Conservation (phyloP, 2,329 filamentous ascomycete species). For the Orbilia blumenaviensis region DNA sequence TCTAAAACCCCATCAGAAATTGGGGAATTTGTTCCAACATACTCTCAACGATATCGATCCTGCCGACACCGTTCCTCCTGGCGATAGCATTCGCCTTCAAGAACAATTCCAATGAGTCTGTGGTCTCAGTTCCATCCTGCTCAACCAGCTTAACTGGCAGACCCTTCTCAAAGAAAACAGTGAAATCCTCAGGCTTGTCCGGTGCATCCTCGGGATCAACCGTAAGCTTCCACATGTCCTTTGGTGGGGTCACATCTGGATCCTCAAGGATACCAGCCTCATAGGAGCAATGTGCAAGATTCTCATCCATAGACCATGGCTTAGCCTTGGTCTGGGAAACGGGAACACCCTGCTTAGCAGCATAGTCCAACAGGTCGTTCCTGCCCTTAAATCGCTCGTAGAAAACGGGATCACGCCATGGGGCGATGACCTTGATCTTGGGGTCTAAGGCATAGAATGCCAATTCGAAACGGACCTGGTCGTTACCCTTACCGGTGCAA, state of each 20-base stretch:
- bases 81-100: conserved; percentile 76
- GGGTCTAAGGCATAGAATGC: conserved; percentile 72
- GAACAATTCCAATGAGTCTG: conserved; percentile 77
- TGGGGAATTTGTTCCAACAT: conserved; percentile 61
- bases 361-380: conserved; percentile 77
- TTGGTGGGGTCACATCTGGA: conserved; percentile 71
- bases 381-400: conserved; percentile 76
- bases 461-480: conserved; percentile 73
- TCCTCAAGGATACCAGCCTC: conserved; percentile 80
- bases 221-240: conserved; percentile 83
- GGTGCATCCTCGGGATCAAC: conserved; percentile 75
- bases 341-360: conserved; percentile 72
- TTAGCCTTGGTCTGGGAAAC: conserved; percentile 77
- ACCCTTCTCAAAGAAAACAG: conserved; percentile 76
- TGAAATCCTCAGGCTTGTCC: conserved; percentile 75
- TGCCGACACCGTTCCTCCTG: conserved; percentile 76
- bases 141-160: conserved; percentile 74
- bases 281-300: conserved; percentile 79
- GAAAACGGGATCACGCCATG: conserved; percentile 76
- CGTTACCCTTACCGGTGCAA: conserved; percentile 73
- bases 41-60: conserved; percentile 81
- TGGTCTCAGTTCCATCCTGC: conserved; percentile 69
- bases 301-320: conserved; percentile 75
- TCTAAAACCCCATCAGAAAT: neutral
- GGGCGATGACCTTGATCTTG: conserved; percentile 76